Conservation (phyloP, 108 stramenopile species). For the Bacterosira constricta region DNA sequence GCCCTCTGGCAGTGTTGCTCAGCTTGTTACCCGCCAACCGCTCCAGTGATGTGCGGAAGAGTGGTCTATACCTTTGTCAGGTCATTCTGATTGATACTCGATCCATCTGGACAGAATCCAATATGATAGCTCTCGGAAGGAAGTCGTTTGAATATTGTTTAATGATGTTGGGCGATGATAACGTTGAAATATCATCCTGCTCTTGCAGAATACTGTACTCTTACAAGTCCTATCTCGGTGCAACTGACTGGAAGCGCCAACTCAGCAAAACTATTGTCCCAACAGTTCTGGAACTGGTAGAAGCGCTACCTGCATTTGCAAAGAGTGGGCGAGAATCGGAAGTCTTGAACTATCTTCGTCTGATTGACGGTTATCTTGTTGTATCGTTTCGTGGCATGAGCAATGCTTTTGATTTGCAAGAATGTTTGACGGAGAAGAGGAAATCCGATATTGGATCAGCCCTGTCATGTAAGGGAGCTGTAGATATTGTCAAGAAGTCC, state of each 20-base stretch:
- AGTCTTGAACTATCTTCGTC: constrained; percentile 33
- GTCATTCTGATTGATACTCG: constrained; percentile 32
- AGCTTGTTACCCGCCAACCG: constrained; percentile 15
- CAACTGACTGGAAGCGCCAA: constrained; percentile 20
- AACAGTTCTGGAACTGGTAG: constrained; percentile 42
- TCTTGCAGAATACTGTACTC: constrained; percentile 3
- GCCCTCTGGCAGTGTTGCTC: constrained; percentile 44
- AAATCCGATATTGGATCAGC: constrained; percentile 42
- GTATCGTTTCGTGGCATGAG: constrained; percentile 24
- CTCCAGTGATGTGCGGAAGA: constrained; percentile 29
- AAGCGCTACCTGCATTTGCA: constrained; percentile 35
- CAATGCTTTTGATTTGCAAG: not conserved
- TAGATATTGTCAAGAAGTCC: constrained; percentile 12
- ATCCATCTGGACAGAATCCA: constrained; percentile 34
- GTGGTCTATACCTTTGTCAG: constrained; percentile 30
- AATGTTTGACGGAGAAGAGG: constrained; percentile 11
- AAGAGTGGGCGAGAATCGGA: constrained; percentile 41
- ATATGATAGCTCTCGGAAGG: constrained; percentile 7
- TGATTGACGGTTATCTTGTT: constrained; percentile 52
- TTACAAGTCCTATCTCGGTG: constrained; percentile 25
- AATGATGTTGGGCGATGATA: constrained; percentile 6
- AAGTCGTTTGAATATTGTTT: constrained; percentile 54
- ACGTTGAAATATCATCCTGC: constrained; percentile 10
- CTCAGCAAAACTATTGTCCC: constrained; percentile 36
- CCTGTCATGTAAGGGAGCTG: constrained; percentile 23